These are phyloP conservation scores for Stellera chamaejasme DNA, from an alignment of 345 rosid genomes.

Conservation along the genomic window DNA sequence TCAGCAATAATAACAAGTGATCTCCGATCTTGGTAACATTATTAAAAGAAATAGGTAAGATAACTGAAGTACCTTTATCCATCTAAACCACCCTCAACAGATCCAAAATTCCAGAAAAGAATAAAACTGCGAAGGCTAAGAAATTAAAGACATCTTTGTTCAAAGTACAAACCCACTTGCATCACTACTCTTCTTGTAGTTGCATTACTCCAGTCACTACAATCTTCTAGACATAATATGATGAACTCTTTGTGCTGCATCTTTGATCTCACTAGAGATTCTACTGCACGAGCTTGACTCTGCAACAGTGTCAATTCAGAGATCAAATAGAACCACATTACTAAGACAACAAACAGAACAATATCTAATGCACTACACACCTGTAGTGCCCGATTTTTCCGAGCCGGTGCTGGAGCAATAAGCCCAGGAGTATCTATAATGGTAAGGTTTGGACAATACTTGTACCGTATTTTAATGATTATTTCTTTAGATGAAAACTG, in stretches of 20 bases:
- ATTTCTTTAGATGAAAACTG: constrained; percentile 85
- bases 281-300: constrained; percentile 94
- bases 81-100: no score
- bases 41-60: no score
- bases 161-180: constrained; percentile 50
- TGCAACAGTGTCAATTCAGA: constrained; percentile 16
- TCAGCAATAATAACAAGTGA: no score
- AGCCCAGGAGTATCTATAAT: constrained; percentile 95
- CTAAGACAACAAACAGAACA: constrained; percentile 2
- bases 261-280: constrained; percentile 79
- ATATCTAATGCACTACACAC: constrained; percentile 14
- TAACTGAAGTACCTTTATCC: no score
- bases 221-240: constrained; percentile 92
- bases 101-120: not conserved
- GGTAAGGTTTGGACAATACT: constrained; percentile 84
- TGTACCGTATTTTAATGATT: constrained; percentile 68
- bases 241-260: constrained; percentile 96
- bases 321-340: constrained; percentile 6
- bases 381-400: constrained; percentile 70
- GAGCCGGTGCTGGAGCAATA: constrained; percentile 84
- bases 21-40: no score
- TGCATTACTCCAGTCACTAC: constrained; percentile 95
- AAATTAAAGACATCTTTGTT: no score
- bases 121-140: no score
- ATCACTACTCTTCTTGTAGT: constrained; percentile 83